Base-by-base conservation (phyloP, 164 flowering plant species). In the Euptelea pleiosperma region DNA sequence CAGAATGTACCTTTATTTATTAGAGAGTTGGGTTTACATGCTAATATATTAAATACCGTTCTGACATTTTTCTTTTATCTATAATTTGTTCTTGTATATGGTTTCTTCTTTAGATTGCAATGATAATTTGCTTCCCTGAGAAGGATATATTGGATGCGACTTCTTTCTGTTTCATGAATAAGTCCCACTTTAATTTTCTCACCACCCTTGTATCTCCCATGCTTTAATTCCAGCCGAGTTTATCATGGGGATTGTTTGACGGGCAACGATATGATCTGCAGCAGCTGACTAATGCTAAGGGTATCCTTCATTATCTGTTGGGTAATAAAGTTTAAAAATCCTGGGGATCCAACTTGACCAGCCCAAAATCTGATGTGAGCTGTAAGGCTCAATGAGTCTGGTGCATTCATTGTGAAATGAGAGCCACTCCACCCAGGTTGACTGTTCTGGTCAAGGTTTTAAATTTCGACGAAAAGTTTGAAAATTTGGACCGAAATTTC, bases 181-280 rank as follows among this genome's bases (percentile, higher is more conserved):
- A 22, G 10, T 12, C 31, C 35, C 3, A 31, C 11, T 16, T 40
- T 19, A 37, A 18, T 18, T 34, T n/a, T n/a, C 16, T 42, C 40
- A 9, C 1, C 24, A 5, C 29, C 41, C 53, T 40, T 43, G 15
- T 65, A 24, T 26, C 53, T 55, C n/a, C 10, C 48, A 34, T 61
- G 43, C 30, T 55, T 51, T 64, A 25, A 66, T 6, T 65, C 33
- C 81, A 87, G 94, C 48, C 71, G 33, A 66, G 62, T 67, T 61
- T 69, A 29, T 57, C 74, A 37, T 46, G 29, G 54, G 57, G 64
- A 63, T 61, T 56, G 34, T 59, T 67, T 58, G 56, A 58, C 28
- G 49, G 69, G 43, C 71, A 60, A 53, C 58, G 41, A 40, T 62
- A 58, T 58, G 65, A 60, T 53, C 40, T 58, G 57, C 57, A 55